Evolutionary conservation across 352 stramenopile species (phyloP).

Genomic region (Phytophthora sojae): DNA sequence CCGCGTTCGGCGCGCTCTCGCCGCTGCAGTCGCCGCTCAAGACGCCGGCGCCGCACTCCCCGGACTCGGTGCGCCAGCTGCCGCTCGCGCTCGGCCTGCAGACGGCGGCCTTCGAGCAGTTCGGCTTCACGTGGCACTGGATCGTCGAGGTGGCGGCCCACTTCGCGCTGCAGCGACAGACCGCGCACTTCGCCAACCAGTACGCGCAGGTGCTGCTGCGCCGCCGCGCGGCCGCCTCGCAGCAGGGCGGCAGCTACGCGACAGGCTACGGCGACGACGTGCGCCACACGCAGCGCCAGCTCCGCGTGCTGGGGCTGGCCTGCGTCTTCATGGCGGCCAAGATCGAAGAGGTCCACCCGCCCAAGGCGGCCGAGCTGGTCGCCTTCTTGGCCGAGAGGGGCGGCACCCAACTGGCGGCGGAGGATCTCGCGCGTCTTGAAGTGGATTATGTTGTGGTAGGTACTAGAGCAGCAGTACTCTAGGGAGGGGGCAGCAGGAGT

Average conservation of each 20-base stretch:
- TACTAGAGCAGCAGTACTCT: neutral
- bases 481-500: neutral
- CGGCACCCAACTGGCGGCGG: conserved; percentile 43
- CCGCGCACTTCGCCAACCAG: conserved; percentile 77
- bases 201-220: conserved; percentile 80
- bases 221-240: conserved; percentile 49
- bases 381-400: conserved; percentile 64
- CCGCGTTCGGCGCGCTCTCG: conserved; percentile 2
- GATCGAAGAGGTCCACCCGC: conserved; percentile 85
- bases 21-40: conserved; percentile 43
- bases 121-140: conserved; percentile 83
- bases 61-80: conserved; percentile 62
- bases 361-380: conserved; percentile 75
- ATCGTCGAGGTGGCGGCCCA: conserved; percentile 68
- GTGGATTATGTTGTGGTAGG: conserved; percentile 69
- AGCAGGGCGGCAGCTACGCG: conserved; percentile 40
- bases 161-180: conserved; percentile 84
- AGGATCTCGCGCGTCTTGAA: conserved; percentile 72
- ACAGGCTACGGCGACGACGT: conserved; percentile 59
- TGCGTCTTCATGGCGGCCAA: conserved; percentile 89
- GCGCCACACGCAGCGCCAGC: conserved; percentile 56
- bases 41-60: conserved; percentile 38
- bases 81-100: conserved; percentile 42
- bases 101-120: conserved; percentile 64
- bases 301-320: conserved; percentile 62